Conservation (phyloP, 768 basidiomycete species). For the Termitomyces bulborhizus region DNA sequence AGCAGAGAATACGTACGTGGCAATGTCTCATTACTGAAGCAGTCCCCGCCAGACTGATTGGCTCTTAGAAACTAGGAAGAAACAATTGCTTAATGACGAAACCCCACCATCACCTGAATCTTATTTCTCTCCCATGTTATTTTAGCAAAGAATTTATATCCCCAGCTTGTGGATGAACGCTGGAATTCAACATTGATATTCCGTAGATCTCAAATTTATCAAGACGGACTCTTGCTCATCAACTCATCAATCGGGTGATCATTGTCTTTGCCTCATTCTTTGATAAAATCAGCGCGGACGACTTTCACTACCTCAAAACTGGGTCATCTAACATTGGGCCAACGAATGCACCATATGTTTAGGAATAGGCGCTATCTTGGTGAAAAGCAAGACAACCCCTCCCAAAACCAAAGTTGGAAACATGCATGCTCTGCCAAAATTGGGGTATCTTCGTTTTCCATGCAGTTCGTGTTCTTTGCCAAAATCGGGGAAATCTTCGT, state of each 20-base stretch:
- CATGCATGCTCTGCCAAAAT: no score
- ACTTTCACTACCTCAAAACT: neutral
- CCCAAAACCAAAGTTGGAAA: no score
- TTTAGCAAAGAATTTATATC: neutral
- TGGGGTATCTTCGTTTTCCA: no score
- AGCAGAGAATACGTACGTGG: conserved; percentile 28
- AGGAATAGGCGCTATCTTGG: no score
- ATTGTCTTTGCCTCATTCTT: neutral
- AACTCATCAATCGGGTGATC: neutral
- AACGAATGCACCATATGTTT: no score
- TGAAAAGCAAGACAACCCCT: no score
- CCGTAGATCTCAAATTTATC: neutral
- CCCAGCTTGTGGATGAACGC: neutral
- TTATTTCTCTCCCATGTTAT: conserved; percentile 9
- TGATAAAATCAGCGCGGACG: neutral
- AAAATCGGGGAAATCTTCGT: no score
- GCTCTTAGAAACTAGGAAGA: conserved; percentile 3
- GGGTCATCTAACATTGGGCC: no score
- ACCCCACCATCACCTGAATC: conserved; percentile 5
- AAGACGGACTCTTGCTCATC: neutral
- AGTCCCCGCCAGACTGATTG: neutral
- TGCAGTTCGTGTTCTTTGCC: no score
- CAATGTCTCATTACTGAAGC: neutral
- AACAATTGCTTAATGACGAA: neutral
- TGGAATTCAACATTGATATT: neutral